Conservation (phyloP, 2,329 filamentous ascomycete species). For the Aspergillus clavatus region DNA sequence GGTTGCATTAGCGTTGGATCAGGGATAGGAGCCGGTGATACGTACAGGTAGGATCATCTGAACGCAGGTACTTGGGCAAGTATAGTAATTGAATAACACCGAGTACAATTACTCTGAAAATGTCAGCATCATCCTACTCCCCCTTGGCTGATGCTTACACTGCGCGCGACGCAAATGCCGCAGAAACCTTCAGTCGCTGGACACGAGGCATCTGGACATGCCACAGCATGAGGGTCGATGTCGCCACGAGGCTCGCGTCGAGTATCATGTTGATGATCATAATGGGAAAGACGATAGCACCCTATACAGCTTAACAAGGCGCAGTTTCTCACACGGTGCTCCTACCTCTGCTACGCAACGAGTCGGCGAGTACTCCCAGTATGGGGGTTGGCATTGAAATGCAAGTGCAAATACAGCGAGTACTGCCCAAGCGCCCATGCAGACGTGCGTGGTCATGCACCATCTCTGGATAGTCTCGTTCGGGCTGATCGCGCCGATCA, state of each 20-base stretch:
- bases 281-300: constrained; percentile 9
- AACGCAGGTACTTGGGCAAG: constrained; percentile 8
- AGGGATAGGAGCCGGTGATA: neutral
- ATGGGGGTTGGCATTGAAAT: constrained; percentile 12
- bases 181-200: constrained; percentile 2
- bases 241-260: constrained; percentile 4
- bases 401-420: constrained; percentile 12
- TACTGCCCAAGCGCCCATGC: constrained; percentile 5
- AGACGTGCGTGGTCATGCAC: neutral
- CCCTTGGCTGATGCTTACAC: neutral
- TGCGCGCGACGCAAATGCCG: constrained; percentile 4
- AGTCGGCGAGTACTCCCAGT: constrained; percentile 1
- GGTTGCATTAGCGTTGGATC: neutral
- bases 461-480: neutral
- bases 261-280: constrained; percentile 7
- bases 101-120: constrained; percentile 1
- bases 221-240: constrained; percentile 9
- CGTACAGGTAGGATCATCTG: constrained; percentile 12
- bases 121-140: neutral
- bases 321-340: neutral
- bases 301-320: constrained; percentile 5
- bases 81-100: constrained; percentile 1
- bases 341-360: constrained; percentile 4
- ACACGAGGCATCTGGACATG: constrained; percentile 10
- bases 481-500: neutral